phyloP scores from a whole-genome alignment of 169 alveolate genomes.

The Cryptosporidium canis region DNA sequence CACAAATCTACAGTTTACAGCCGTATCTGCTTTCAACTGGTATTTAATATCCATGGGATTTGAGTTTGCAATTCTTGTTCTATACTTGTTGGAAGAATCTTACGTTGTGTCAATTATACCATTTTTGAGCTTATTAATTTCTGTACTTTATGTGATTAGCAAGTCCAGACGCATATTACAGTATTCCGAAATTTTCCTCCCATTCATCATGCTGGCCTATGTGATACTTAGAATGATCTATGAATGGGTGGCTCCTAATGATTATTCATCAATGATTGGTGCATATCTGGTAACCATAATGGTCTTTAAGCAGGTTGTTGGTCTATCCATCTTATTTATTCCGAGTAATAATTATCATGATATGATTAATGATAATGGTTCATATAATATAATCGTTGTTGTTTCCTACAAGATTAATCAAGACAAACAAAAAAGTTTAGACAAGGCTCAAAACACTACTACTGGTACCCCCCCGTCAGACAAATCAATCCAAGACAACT shows the following conservation, averaged over 20 bases:
- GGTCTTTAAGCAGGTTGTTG: constrained; percentile 57
- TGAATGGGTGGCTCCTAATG: constrained; percentile 53
- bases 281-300: constrained; percentile 12
- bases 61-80: constrained; percentile 50
- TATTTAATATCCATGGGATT: constrained; percentile 28
- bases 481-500: background rate
- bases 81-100: constrained; percentile 21
- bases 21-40: constrained; percentile 31
- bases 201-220: constrained; percentile 37
- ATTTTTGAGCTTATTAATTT: constrained; percentile 24
- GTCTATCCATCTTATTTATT: constrained; percentile 26
- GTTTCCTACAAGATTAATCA: background rate
- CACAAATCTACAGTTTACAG: constrained; percentile 1
- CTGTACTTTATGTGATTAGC: constrained; percentile 16
- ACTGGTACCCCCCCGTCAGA: background rate
- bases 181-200: constrained; percentile 27
- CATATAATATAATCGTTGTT: constrained; percentile 6
- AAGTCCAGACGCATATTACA: constrained; percentile 39
- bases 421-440: background rate
- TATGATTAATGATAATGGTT: constrained; percentile 17
- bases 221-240: constrained; percentile 33
- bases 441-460: background rate
- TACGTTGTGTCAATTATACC: constrained; percentile 51
- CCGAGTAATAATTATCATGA: constrained; percentile 19
- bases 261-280: constrained; percentile 19